A percentile compares a stretch with the other conserved stretches of the same genome.
Evolutionary conservation across 2,329 filamentous ascomycete species (phyloP).

Genomic region (Fusarium chlamydosporum): DNA sequence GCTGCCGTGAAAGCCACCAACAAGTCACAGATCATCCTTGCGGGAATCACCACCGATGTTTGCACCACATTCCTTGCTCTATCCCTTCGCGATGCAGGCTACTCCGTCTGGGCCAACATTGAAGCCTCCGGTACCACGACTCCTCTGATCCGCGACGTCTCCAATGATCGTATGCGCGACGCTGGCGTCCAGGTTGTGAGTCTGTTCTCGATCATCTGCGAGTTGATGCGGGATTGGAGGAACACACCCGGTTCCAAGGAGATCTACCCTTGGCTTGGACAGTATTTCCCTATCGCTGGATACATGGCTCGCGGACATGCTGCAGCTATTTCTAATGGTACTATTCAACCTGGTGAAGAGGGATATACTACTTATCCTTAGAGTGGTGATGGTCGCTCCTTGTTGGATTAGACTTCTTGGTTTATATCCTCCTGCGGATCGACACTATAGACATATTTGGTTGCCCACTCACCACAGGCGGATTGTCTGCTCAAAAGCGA

Average conservation of each 20-base stretch:
- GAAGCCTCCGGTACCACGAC: conserved; percentile 79
- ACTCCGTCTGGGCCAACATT: conserved; percentile 80
- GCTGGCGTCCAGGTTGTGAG: conserved; percentile 76
- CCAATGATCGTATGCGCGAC: conserved; percentile 75
- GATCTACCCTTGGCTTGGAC: conserved; percentile 74
- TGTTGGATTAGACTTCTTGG: neutral
- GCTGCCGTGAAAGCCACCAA: conserved; percentile 74
- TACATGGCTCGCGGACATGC: conserved; percentile 73
- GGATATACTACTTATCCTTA: conserved; percentile 9
- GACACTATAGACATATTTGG: too few relatives aligned
- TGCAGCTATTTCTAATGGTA: conserved; percentile 72
- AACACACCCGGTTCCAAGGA: conserved; percentile 65
- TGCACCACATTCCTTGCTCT: conserved; percentile 81
- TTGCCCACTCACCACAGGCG: too few relatives aligned
- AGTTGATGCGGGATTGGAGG: conserved; percentile 80
- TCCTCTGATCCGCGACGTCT: conserved; percentile 70
- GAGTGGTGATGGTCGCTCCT: too few relatives aligned
- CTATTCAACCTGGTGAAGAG: conserved; percentile 68
- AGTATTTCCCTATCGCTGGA: conserved; percentile 75
- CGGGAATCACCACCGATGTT: conserved; percentile 80
- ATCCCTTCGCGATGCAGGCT: conserved; percentile 78
- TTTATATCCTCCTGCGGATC: too few relatives aligned
- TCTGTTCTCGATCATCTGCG: conserved; percentile 74
- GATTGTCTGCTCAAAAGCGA: too few relatives aligned
- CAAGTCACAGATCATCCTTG: conserved; percentile 79